phyloP scores from a whole-genome alignment of 371 early-diverging fungal genomes.

The Mucor piriformis region DNA sequence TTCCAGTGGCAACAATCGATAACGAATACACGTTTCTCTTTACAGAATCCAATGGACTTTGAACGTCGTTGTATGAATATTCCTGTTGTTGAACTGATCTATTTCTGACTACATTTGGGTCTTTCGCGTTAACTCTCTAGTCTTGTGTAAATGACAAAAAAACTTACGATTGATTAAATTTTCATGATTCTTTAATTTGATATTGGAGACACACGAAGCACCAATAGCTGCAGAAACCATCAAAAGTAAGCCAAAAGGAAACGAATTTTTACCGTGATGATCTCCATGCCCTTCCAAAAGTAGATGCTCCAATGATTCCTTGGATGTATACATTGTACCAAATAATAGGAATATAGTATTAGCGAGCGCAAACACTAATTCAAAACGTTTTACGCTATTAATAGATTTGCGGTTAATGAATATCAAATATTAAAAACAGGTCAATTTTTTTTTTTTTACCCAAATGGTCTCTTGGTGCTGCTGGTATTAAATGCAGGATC shows the following conservation, averaged over 20 bases:
- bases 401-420: background rate
- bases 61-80: background rate
- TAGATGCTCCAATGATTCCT: conserved; percentile 59
- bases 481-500: conserved; percentile 39
- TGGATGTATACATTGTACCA: conserved; percentile 59
- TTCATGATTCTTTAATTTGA: conserved; percentile 49
- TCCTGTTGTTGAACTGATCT: background rate
- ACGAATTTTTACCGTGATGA: conserved; percentile 8
- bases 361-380: conserved; percentile 51
- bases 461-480: conserved; percentile 54
- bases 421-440: background rate
- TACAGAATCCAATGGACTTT: conserved; percentile 18
- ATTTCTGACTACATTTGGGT: conserved; percentile 14
- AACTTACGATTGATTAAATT: conserved; percentile 43
- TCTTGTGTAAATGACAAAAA: background rate
- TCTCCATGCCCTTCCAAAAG: conserved; percentile 45
- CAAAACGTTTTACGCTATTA: conserved; percentile 50
- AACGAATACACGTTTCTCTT: conserved; percentile 23
- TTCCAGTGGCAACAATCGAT: conserved; percentile 22
- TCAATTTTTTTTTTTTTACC: conserved; percentile 32
- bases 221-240: conserved; percentile 24
- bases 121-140: too few relatives aligned
- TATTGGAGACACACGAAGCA: conserved; percentile 38
- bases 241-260: conserved; percentile 15
- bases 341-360: conserved; percentile 57